A percentile compares a stretch with the other conserved stretches of the same genome.
These are phyloP conservation scores for Calonectria crousiana DNA, from an alignment of 2,329 filamentous ascomycete genomes.

Conservation along the genomic window DNA sequence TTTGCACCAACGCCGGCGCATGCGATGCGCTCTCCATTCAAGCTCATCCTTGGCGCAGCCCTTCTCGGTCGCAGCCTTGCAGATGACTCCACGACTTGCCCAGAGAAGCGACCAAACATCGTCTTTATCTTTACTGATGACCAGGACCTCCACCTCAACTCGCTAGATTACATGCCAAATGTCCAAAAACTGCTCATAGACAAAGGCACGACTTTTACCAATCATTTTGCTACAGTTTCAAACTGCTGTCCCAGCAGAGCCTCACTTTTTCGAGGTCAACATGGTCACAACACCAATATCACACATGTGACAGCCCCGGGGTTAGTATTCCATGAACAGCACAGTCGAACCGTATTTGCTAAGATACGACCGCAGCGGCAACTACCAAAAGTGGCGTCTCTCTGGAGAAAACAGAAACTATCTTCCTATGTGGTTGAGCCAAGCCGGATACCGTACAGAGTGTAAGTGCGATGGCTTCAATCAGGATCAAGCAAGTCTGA, in stretches of 20 bases:
- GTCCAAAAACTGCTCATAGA: conserved; percentile 11
- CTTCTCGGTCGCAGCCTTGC: not conserved
- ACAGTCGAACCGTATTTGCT: not conserved
- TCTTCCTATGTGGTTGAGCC: conserved; percentile 12
- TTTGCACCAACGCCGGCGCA: not conserved
- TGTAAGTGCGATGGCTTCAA: not conserved
- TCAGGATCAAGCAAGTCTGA: not conserved
- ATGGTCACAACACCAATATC: conserved; percentile 21
- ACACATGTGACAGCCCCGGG: conserved; percentile 17
- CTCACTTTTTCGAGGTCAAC: conserved; percentile 9
- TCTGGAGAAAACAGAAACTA: conserved; percentile 1
- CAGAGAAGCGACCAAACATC: conserved; percentile 14
- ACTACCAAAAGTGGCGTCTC: conserved; percentile 19
- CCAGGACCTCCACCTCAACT: conserved; percentile 22
- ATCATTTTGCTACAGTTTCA: conserved; percentile 22
- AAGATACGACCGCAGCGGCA: not conserved
- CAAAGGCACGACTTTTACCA: conserved; percentile 15
- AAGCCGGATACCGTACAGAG: conserved; percentile 17
- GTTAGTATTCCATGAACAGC: not conserved
- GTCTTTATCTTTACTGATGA: conserved; percentile 27
- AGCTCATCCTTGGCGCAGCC: not conserved
- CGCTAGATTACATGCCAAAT: conserved; percentile 20
- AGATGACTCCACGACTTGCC: conserved; percentile 6
- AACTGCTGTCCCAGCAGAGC: conserved; percentile 21
- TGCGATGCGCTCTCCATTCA: not conserved